A percentile compares a stretch with the other conserved stretches of the same genome.
These are phyloP conservation scores for Penicillium sp. DNA, from an alignment of 2,329 filamentous ascomycete species.

Conservation along the genomic window DNA sequence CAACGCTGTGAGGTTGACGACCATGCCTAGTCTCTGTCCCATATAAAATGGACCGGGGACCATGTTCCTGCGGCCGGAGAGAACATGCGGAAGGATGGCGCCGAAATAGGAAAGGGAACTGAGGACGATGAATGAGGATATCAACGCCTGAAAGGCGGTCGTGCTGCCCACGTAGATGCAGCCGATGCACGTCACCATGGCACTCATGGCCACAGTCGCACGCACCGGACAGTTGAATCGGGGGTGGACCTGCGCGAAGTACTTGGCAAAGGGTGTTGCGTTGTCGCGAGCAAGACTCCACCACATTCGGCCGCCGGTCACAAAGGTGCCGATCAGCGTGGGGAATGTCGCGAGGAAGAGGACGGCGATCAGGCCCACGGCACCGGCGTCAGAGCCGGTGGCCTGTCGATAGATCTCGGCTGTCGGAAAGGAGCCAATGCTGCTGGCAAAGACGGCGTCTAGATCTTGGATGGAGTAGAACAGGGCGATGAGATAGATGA, in stretches of 20 bases:
- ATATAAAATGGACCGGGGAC: constrained; percentile 56
- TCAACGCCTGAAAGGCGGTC: constrained; percentile 62
- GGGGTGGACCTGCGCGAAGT: constrained; percentile 44
- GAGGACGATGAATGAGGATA: constrained; percentile 55
- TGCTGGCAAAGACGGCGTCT: constrained; percentile 48
- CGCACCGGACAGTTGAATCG: constrained; percentile 49
- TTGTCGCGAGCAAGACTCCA: constrained; percentile 57
- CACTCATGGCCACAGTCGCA: constrained; percentile 48
- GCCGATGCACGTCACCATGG: constrained; percentile 52
- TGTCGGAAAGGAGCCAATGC: constrained; percentile 50
- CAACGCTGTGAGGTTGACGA: constrained; percentile 49
- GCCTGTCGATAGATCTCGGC: constrained; percentile 61
- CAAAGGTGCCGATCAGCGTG: constrained; percentile 49
- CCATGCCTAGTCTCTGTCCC: constrained; percentile 43
- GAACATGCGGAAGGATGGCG: constrained; percentile 55
- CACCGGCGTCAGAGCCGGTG: constrained; percentile 47
- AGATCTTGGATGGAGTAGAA: constrained; percentile 37
- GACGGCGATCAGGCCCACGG: constrained; percentile 49
- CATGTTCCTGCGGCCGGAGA: constrained; percentile 43
- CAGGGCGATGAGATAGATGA: constrained; percentile 45
- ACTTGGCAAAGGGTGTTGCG: constrained; percentile 49
- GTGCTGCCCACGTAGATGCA: constrained; percentile 60
- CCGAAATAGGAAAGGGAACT: constrained; percentile 55
- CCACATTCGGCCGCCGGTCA: constrained; percentile 53
- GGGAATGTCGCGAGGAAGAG: constrained; percentile 50